Base-by-base conservation (phyloP, 2,329 filamentous ascomycete species). In the Hymenoscyphus fructigenus region DNA sequence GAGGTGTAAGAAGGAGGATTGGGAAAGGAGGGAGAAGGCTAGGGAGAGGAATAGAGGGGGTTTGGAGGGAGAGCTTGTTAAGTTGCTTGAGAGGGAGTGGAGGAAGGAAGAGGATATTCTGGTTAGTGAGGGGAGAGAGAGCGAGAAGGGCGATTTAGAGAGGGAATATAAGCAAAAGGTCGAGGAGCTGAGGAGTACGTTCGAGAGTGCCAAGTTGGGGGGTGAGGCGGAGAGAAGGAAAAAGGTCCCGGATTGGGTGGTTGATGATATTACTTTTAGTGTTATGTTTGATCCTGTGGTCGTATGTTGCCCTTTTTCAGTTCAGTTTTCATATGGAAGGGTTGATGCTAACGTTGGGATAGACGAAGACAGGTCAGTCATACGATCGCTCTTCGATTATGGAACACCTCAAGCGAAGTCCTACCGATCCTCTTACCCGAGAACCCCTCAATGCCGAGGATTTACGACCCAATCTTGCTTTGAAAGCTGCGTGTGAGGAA, bases 361-460 rank as follows among this genome's bases (percentile, higher is more conserved):
- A 81, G 88, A 94, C 91, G 0, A 93, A 91, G 73, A 93, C 90
- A 1, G 95, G 95, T 14, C 91, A 93, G 69, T 95, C 91, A 1
- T 99, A 97, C 76, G 95, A 98, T 76, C 86, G 94, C 53, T 84
- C 91, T 0, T 91, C 91, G 17, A 90, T 99, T 66, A 83, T 93
- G 74, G 92, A 96, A 77, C 93, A 97, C 75, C 82, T 99, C 29
- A 89, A 90, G 72, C 83, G 90, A 26, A 86, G 86, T 38, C 83
- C 83, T 0, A 90, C 86, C 15, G 95, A 99, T 76, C 95, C 95
- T 0, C 77, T 98, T 41, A 97, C 94, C 0, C 83, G 94, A 53
- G 89, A 93, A 67, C 87, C 90, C 0, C 82, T 97, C 59, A 79
- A 78, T 0, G 81, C 86, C 0, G 79, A 82, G 1, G 92, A 97